Evolutionary conservation across 495 filamentous ascomycete species (phyloP), one percentile per base, ranked within the genome.

Genomic region (Pseudotulostoma volvatum): DNA sequence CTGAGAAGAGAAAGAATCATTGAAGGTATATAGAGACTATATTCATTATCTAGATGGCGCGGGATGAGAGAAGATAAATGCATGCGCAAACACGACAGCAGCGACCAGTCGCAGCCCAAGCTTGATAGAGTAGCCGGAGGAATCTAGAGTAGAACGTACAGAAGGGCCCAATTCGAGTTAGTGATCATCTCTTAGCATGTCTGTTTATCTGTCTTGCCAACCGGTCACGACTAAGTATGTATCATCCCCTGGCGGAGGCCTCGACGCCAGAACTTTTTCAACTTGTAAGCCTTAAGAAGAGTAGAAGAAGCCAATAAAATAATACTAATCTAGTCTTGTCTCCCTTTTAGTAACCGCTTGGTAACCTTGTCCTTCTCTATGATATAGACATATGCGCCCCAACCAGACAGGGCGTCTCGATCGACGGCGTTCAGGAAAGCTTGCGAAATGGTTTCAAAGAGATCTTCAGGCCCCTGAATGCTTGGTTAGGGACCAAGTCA

Each of bases 341-440:
- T 64, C 57, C 90, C 87, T 74, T 97, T 97, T 54, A 97, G 62
- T 71, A 96, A 71, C 53, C 90, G 71, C 79, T 97, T 93, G 51
- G 88, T 94, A 31, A 96, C 85, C 77, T 96, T 96, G 62, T 93
- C 85, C 71, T 96, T 97, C 72, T 96, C 92, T 61, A 97, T 90
- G 48, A 97, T 86, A 61, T 95, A 96, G 44, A 97, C 90, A 50
- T 96, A 84, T 23, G 90, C 90, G 54, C 90, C 90, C 90, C 90
- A 97, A 47, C 90, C 90, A 8, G 87, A 93, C 34, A 97, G 67
- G 34, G 90, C 90, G 59, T 97, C 90, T 59, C 90, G 69, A 60
- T 97, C 90, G 20, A 97, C 86, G 21, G 86, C 87, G 61, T 88
- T 95, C 42, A 97, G 66, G 19, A 97, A 71, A n/a, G 88, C 79